phyloP scores from a whole-genome alignment of 352 stramenopile genomes.

The Aphanomyces invadans region DNA sequence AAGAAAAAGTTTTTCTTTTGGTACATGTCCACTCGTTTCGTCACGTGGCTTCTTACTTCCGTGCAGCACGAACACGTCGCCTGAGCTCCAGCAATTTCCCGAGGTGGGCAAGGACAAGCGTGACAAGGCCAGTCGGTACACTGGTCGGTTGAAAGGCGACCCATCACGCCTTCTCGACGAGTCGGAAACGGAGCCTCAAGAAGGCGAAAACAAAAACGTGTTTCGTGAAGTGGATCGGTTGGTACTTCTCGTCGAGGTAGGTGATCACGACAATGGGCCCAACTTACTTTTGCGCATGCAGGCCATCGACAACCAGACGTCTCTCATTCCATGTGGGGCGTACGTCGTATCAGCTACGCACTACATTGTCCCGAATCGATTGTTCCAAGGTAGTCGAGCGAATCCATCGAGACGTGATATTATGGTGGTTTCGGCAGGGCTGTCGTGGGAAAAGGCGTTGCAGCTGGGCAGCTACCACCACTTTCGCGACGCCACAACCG shows the following conservation, averaged over 20 bases:
- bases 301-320: constrained; percentile 51
- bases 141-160: constrained; percentile 55
- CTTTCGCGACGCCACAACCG: constrained; percentile 55
- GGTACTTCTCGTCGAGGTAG: constrained; percentile 39
- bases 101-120: constrained; percentile 54
- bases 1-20: constrained; percentile 86
- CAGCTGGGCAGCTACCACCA: constrained; percentile 76
- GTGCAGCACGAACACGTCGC: constrained; percentile 58
- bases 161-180: constrained; percentile 42
- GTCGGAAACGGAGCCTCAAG: constrained; percentile 32
- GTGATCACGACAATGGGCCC: neutral
- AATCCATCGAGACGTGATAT: neutral
- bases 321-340: constrained; percentile 53
- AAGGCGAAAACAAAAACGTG: constrained; percentile 28
- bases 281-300: constrained; percentile 14
- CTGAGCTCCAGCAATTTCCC: constrained; percentile 72
- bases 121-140: constrained; percentile 38
- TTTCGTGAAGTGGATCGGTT: constrained; percentile 73
- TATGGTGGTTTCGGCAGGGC: constrained; percentile 23
- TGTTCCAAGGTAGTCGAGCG: constrained; percentile 57
- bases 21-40: constrained; percentile 26
- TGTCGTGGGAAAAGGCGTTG: constrained; percentile 49
- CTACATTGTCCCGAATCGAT: constrained; percentile 54
- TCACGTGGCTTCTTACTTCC: neutral
- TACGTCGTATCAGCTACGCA: constrained; percentile 65